Percentiles rank a stretch among this genome's conserved stretches.
Conservation (phyloP, 352 stramenopile species). For the Pythium coloratum region DNA sequence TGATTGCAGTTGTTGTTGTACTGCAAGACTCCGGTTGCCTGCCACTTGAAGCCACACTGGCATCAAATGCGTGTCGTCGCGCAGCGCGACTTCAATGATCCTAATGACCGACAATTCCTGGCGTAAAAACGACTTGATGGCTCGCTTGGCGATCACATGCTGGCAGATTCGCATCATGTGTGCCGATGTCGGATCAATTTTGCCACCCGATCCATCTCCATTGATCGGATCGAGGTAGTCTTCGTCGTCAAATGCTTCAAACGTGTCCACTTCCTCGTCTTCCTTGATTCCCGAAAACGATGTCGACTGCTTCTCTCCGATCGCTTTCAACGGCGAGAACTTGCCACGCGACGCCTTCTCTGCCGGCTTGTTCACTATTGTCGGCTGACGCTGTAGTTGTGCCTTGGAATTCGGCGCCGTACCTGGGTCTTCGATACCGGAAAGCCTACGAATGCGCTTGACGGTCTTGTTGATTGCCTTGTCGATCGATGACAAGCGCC, state of each 20-base stretch:
- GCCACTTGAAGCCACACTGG: constrained; percentile 16
- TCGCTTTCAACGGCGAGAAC: constrained; percentile 41
- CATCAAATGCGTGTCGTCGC: constrained; percentile 49
- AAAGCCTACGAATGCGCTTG: constrained; percentile 54
- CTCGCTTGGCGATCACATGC: constrained; percentile 70
- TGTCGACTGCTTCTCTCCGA: constrained; percentile 28
- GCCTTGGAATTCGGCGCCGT: not conserved
- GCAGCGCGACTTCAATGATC: constrained; percentile 46
- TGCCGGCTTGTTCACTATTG: not conserved
- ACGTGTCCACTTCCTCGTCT: constrained; percentile 5
- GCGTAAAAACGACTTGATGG: constrained; percentile 60
- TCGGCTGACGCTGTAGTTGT: not conserved
- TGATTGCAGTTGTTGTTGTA: constrained; percentile 4
- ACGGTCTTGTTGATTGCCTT: constrained; percentile 64
- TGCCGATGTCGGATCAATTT: constrained; percentile 52
- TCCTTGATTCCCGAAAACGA: constrained; percentile 13
- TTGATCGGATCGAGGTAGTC: constrained; percentile 18
- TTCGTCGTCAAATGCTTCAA: constrained; percentile 25
- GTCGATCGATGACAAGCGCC: constrained; percentile 55
- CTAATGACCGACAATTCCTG: constrained; percentile 66
- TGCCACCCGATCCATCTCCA: constrained; percentile 11
- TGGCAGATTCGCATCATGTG: constrained; percentile 72
- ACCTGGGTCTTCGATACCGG: constrained; percentile 28
- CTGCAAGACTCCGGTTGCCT: not conserved
- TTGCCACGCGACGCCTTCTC: constrained; percentile 23